phyloP scores from a whole-genome alignment of 805 yeast genomes.

The Yamadazyma laniorum region DNA sequence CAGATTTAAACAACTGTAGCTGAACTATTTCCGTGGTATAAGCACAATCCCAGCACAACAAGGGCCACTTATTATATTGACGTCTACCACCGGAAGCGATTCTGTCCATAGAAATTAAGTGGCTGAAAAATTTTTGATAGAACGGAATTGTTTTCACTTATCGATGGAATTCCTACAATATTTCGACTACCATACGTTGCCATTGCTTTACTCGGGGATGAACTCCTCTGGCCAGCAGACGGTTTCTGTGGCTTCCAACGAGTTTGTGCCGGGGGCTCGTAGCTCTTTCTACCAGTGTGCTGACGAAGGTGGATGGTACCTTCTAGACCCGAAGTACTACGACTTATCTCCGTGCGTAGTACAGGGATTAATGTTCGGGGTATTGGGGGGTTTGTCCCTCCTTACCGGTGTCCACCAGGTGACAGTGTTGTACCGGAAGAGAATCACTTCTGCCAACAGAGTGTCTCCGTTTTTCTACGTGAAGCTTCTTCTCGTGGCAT shows the following conservation, averaged over 20 bases:
- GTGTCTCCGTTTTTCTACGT: conserved; percentile 39
- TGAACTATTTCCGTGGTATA: too few relatives aligned
- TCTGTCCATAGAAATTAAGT: too few relatives aligned
- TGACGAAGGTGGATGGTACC: conserved; percentile 43
- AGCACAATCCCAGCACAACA: too few relatives aligned
- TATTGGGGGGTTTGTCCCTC: conserved; percentile 42
- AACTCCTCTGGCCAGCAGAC: neutral
- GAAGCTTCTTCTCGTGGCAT: conserved; percentile 38
- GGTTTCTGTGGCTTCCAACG: neutral
- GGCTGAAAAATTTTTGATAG: too few relatives aligned
- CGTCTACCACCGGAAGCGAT: too few relatives aligned
- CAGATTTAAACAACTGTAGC: too few relatives aligned
- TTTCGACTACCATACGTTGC: conserved; percentile 17
- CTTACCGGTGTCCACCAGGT: conserved; percentile 41
- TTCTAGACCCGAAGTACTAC: conserved; percentile 38
- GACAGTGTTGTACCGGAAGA: conserved; percentile 25
- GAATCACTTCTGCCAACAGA: conserved; percentile 26
- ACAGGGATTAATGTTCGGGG: conserved; percentile 49
- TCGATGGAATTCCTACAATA: conserved; percentile 16
- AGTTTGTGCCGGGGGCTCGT: neutral
- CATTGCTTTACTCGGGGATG: conserved; percentile 11
- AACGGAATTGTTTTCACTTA: too few relatives aligned
- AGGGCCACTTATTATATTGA: too few relatives aligned
- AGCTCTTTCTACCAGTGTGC: conserved; percentile 13
- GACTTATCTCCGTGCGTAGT: conserved; percentile 63